These are phyloP conservation scores for Mycena olivaceomarginata DNA, from an alignment of 768 basidiomycete species.

Conservation along the genomic window DNA sequence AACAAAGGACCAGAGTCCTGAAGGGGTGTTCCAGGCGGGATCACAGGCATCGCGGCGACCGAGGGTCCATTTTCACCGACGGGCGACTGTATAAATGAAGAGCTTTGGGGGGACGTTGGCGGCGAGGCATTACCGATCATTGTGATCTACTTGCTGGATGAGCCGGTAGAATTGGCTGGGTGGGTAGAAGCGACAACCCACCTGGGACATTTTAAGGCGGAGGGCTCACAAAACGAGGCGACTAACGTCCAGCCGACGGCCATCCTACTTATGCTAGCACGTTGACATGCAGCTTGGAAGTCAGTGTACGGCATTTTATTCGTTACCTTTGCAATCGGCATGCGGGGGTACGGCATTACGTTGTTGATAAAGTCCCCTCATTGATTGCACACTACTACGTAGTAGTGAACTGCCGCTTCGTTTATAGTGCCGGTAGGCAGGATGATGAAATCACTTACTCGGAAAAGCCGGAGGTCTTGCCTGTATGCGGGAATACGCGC, in stretches of 20 bases:
- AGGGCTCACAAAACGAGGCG: not conserved
- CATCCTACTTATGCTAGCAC: not conserved
- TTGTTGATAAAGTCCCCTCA: too few relatives aligned
- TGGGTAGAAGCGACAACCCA: too few relatives aligned
- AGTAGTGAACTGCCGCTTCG: too few relatives aligned
- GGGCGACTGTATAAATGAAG: not conserved
- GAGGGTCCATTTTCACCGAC: not conserved
- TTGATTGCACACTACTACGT: too few relatives aligned
- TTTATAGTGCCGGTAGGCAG: too few relatives aligned
- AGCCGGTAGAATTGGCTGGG: not conserved
- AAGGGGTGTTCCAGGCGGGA: slow-evolving; percentile 53
- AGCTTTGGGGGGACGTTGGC: not conserved
- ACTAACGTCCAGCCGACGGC: not conserved
- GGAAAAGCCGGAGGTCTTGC: too few relatives aligned
- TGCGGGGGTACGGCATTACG: not conserved
- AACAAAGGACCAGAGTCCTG: slow-evolving; percentile 80
- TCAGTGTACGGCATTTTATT: not conserved
- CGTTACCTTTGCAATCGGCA: not conserved
- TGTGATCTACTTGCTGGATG: not conserved
- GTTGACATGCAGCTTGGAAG: not conserved
- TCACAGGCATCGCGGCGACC: not conserved
- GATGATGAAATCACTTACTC: too few relatives aligned
- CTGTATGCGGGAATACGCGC: too few relatives aligned
- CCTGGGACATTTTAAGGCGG: not conserved
- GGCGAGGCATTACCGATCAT: not conserved